Conservation (phyloP, 1,139 yeast genomes). For the Yamadazyma aaseri region DNA sequence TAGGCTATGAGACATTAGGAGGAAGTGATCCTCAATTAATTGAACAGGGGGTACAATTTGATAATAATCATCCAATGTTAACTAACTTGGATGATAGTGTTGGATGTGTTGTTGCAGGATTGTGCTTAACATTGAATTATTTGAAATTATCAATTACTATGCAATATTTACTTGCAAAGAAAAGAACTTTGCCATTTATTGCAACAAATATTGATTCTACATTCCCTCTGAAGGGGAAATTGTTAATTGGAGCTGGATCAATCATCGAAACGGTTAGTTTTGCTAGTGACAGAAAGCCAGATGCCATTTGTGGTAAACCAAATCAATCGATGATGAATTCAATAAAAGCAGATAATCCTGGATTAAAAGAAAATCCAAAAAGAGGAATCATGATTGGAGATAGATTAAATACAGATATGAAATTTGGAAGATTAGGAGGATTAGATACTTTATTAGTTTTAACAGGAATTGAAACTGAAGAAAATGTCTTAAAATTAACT, state of each 20-base stretch:
- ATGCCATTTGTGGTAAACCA: slow-evolving; percentile 86
- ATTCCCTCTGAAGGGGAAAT: slow-evolving; percentile 81
- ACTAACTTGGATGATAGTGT: slow-evolving; percentile 63
- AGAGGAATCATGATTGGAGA: slow-evolving; percentile 94
- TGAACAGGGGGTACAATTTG: slow-evolving; percentile 31
- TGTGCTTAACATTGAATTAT: slow-evolving; percentile 75
- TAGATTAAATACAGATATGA: slow-evolving; percentile 91
- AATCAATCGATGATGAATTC: slow-evolving; percentile 88
- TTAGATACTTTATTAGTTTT: slow-evolving; percentile 80
- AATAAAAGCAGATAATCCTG: slow-evolving; percentile 64
- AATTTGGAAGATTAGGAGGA: slow-evolving; percentile 85
- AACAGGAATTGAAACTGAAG: slow-evolving; percentile 85
- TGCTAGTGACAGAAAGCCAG: slow-evolving; percentile 69
- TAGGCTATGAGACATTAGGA: slow-evolving; percentile 44
- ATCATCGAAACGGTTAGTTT: slow-evolving; percentile 76
- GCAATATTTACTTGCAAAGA: slow-evolving; percentile 64
- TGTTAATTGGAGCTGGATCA: slow-evolving; percentile 94
- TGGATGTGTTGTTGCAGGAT: slow-evolving; percentile 88
- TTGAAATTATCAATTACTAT: slow-evolving; percentile 78
- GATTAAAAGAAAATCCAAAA: slow-evolving; percentile 48
- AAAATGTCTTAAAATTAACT: slow-evolving; percentile 44
- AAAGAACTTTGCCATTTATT: slow-evolving; percentile 69
- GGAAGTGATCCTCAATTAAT: slow-evolving; percentile 36
- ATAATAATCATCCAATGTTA: slow-evolving; percentile 33
- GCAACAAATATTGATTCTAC: slow-evolving; percentile 98